A percentile compares a stretch with the other conserved stretches of the same genome.
phyloP scores from a whole-genome alignment of 306 rosid genomes.

The Luffa aegyptiaca region DNA sequence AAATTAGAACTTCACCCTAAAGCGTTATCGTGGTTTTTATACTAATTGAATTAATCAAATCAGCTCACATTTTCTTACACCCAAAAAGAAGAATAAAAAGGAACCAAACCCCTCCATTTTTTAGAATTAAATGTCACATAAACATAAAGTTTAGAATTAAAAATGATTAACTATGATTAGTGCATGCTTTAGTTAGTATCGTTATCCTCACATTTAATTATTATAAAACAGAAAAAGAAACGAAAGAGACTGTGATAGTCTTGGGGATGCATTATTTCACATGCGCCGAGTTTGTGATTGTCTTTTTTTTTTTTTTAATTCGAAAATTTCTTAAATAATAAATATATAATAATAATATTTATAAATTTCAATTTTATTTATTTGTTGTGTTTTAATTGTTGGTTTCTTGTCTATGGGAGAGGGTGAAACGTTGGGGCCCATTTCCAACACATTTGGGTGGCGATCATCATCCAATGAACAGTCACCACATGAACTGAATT shows the following conservation, averaged over 20 bases:
- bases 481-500: not conserved
- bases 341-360: not conserved
- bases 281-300: not conserved
- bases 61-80: too few relatives aligned
- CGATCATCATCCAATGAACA: not conserved
- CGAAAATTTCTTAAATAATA: not conserved
- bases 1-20: too few relatives aligned
- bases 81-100: not conserved
- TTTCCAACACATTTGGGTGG: constrained; percentile 7
- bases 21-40: too few relatives aligned
- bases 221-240: not conserved
- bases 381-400: not conserved
- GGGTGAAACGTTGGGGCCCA: not conserved
- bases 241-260: not conserved
- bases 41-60: not conserved
- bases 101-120: not conserved
- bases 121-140: not conserved
- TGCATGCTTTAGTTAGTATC: not conserved
- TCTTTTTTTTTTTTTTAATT: not conserved
- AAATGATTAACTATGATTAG: not conserved
- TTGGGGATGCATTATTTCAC: not conserved
- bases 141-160: not conserved
- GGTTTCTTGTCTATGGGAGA: not conserved
- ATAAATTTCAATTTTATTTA: not conserved
- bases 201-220: not conserved